phyloP scores from a whole-genome alignment of 192 early-diverging fungal species.

The Piromyces finnis region DNA sequence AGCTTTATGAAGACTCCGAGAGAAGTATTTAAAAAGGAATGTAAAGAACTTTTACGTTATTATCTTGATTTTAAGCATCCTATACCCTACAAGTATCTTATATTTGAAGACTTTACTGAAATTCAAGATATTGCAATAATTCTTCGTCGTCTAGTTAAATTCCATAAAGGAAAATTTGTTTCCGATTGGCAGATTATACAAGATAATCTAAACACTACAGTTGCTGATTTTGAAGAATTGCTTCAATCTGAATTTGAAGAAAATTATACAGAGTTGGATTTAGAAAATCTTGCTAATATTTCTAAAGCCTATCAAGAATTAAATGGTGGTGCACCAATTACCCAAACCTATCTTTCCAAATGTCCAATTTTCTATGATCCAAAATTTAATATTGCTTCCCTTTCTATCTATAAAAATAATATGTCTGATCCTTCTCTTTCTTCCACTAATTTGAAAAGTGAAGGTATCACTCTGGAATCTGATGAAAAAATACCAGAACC shows the following conservation, averaged over 20 bases:
- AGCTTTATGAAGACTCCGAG: neutral
- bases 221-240: neutral
- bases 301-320: conserved; percentile 5
- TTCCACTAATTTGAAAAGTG: neutral
- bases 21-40: neutral
- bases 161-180: neutral
- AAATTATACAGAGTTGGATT: neutral
- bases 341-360: conserved; percentile 67
- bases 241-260: neutral
- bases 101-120: neutral
- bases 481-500: neutral
- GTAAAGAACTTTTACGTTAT: neutral
- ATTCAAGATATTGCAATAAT: neutral
- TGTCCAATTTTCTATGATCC: conserved; percentile 73
- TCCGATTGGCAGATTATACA: neutral
- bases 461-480: neutral
- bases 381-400: conserved; percentile 18
- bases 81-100: neutral
- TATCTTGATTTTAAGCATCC: neutral
- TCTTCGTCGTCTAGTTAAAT: neutral
- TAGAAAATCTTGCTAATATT: neutral
- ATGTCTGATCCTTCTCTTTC: neutral
- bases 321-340: conserved; percentile 50
- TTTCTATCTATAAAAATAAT: neutral
- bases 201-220: neutral